These are phyloP conservation scores for Fusarium brevicatenulatum DNA, from an alignment of 2,329 filamentous ascomycete species.

Conservation along the genomic window DNA sequence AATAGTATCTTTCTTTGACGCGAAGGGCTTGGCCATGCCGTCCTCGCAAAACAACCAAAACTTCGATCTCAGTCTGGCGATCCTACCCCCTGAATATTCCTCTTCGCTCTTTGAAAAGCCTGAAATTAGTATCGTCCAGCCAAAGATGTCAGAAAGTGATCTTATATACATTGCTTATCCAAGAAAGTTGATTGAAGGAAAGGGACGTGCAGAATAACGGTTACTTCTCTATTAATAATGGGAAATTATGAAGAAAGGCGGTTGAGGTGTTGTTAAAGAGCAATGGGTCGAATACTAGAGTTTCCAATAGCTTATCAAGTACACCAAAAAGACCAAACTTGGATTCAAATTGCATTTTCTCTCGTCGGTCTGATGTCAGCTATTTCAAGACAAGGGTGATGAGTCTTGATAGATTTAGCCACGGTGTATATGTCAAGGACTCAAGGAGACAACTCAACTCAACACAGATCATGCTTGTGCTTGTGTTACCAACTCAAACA, in stretches of 20 bases:
- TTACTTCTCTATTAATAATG: not conserved
- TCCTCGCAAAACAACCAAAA: not conserved
- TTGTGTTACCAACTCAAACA: not conserved
- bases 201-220: not conserved
- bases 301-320: not conserved
- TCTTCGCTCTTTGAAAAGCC: not conserved
- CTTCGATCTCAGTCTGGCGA: not conserved
- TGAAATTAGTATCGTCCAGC: not conserved
- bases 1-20: not conserved
- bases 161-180: not conserved
- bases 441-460: not conserved
- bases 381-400: not conserved
- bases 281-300: too few relatives aligned
- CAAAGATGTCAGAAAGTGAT: not conserved
- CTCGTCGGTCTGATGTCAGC: not conserved
- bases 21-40: not conserved
- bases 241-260: not conserved
- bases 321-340: not conserved
- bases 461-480: not conserved
- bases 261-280: not conserved
- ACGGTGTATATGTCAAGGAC: not conserved
- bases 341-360: not conserved
- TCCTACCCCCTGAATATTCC: not conserved
- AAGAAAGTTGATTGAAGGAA: not conserved
- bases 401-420: not conserved